Evolutionary conservation across 2,329 filamentous ascomycete genomes (phyloP).

Genomic region (Fusarium compactum): DNA sequence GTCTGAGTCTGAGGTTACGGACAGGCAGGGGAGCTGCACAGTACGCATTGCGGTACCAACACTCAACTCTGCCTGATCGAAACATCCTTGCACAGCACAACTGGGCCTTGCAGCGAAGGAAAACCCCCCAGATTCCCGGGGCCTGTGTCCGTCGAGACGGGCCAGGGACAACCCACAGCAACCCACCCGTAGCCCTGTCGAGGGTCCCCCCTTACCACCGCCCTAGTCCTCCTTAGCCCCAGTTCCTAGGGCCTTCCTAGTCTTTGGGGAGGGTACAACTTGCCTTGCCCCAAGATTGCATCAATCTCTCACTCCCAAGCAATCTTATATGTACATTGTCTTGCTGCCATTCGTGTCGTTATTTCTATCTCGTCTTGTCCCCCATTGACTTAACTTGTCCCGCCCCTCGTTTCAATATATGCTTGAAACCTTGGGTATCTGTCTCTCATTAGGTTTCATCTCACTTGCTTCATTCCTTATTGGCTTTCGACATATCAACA

Average conservation of each 20-base stretch:
- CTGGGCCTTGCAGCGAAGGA: constrained; percentile 37
- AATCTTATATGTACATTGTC: constrained; percentile 45
- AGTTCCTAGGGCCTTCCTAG: constrained; percentile 46
- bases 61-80: constrained; percentile 44
- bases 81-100: constrained; percentile 39
- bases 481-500: constrained; percentile 4
- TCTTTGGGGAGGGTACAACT: constrained; percentile 46
- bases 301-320: constrained; percentile 47
- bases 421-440: constrained; percentile 30
- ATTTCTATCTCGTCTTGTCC: constrained; percentile 25
- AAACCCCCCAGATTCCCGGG: constrained; percentile 48
- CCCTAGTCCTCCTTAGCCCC: constrained; percentile 46
- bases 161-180: constrained; percentile 38
- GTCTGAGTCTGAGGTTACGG: constrained; percentile 43
- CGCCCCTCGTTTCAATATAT: constrained; percentile 34
- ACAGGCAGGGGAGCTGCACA: constrained; percentile 33
- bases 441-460: constrained; percentile 21
- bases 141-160: constrained; percentile 46
- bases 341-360: constrained; percentile 34
- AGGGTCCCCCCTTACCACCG: constrained; percentile 47
- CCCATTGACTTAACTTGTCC: constrained; percentile 24
- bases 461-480: constrained; percentile 20
- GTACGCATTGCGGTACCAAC: constrained; percentile 32
- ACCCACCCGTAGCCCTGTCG: constrained; percentile 43
- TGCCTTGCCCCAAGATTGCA: constrained; percentile 49